Percentiles rank a stretch among this genome's conserved stretches.
phyloP scores from a whole-genome alignment of 2,329 filamentous ascomycete species.

The Diatrype stigma region DNA sequence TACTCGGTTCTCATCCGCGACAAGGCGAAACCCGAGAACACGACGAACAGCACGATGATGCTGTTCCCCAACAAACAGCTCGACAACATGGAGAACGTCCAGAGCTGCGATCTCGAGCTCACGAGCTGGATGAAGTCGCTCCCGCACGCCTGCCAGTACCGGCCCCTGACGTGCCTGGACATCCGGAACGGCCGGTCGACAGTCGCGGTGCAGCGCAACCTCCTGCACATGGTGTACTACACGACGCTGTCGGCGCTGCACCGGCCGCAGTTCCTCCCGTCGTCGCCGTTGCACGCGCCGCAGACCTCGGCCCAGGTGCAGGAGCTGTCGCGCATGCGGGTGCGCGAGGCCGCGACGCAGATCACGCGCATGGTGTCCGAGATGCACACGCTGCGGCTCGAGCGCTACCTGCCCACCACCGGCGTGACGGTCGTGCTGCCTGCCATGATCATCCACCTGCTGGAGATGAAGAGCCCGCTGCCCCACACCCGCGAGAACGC shows the following conservation, averaged over 20 bases:
- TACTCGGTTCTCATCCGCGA: conserved; percentile 88
- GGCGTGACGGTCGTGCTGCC: conserved; percentile 88
- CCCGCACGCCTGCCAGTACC: conserved; percentile 67
- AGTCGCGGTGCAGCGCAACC: conserved; percentile 68
- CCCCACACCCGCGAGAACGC: conserved; percentile 68
- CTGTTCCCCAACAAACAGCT: conserved; percentile 83
- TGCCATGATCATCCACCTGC: conserved; percentile 87
- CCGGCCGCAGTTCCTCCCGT: conserved; percentile 83
- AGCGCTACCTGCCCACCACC: conserved; percentile 78
- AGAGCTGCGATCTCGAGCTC: conserved; percentile 73
- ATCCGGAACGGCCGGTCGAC: conserved; percentile 57
- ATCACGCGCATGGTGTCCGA: conserved; percentile 82
- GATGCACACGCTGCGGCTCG: conserved; percentile 67
- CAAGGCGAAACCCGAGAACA: conserved; percentile 71
- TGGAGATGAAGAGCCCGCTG: conserved; percentile 84
- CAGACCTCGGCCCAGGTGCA: conserved; percentile 65
- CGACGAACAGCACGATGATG: conserved; percentile 79
- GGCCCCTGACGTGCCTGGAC: conserved; percentile 49
- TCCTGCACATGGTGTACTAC: conserved; percentile 90
- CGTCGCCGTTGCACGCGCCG: conserved; percentile 52
- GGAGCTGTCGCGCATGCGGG: conserved; percentile 76
- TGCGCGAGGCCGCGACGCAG: conserved; percentile 76
- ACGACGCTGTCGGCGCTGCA: conserved; percentile 89
- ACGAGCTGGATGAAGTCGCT: conserved; percentile 72
- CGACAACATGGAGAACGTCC: conserved; percentile 76